Evolutionary conservation across 306 rosid species (phyloP).

Genomic region (Styphnolobium japonicum): DNA sequence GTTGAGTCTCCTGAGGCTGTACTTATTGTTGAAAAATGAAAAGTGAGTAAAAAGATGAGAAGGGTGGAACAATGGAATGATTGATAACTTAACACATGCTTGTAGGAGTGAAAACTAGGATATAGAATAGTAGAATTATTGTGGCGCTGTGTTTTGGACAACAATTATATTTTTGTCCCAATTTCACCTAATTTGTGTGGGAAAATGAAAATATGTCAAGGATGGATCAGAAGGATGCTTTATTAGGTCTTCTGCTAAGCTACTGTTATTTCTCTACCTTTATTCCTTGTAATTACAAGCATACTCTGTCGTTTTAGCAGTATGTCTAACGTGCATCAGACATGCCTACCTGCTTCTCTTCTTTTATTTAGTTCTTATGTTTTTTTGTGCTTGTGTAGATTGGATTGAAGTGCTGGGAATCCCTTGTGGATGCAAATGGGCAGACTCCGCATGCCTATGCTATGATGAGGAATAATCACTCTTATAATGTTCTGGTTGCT

Average conservation of each 20-base stretch:
- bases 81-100: background rate
- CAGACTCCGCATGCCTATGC: conserved; percentile 76
- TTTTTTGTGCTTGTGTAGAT: conserved; percentile 42
- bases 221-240: too few relatives aligned
- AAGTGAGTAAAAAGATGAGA: too few relatives aligned
- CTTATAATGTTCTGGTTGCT: conserved; percentile 65
- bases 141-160: background rate
- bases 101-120: background rate
- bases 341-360: background rate
- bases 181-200: too few relatives aligned
- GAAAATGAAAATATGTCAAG: too few relatives aligned
- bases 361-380: background rate
- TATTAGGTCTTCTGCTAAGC: too few relatives aligned
- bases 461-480: conserved; percentile 63
- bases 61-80: background rate
- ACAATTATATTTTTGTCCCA: background rate
- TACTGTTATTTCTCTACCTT: too few relatives aligned
- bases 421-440: conserved; percentile 70
- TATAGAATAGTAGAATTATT: background rate
- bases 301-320: too few relatives aligned
- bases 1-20: too few relatives aligned
- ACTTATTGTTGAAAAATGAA: too few relatives aligned
- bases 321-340: background rate
- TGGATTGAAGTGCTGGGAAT: conserved; percentile 80
- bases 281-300: too few relatives aligned